Evolutionary conservation across 2,329 filamentous ascomycete genomes (phyloP).

Genomic region (Aureobasidium subglaciale): DNA sequence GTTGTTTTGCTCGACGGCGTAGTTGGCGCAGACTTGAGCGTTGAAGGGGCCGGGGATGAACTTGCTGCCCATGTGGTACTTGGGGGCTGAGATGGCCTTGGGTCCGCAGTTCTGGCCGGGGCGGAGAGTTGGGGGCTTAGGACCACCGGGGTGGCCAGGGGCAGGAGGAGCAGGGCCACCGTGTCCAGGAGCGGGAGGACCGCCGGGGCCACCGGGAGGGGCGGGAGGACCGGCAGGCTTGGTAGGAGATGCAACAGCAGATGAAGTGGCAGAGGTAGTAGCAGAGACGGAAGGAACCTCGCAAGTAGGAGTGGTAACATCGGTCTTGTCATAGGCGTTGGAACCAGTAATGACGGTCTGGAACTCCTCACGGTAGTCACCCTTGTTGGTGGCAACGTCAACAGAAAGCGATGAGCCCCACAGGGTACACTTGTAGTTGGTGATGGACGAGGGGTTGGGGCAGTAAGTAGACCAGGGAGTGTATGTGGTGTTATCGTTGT

Average conservation of each 20-base stretch:
- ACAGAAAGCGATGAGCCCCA: constrained; percentile 30
- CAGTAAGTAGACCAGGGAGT: constrained; percentile 26
- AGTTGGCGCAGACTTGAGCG: constrained; percentile 21
- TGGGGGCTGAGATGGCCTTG: constrained; percentile 17
- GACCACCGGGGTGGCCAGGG: not conserved
- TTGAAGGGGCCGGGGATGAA: constrained; percentile 24
- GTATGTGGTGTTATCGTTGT: constrained; percentile 21
- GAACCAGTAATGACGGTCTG: constrained; percentile 25
- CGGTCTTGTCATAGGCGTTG: constrained; percentile 26
- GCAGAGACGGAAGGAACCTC: not conserved
- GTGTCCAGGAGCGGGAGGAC: constrained; percentile 24
- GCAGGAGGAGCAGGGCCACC: constrained; percentile 16
- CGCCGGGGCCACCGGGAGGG: constrained; percentile 15
- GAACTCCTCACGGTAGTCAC: constrained; percentile 24
- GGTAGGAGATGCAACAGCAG: not conserved
- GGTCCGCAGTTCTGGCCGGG: constrained; percentile 22
- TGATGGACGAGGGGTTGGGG: constrained; percentile 31
- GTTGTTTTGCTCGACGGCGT: constrained; percentile 21
- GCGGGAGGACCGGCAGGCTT: not conserved
- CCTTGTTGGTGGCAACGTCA: constrained; percentile 24
- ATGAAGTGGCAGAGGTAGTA: not conserved
- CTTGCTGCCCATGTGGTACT: constrained; percentile 19
- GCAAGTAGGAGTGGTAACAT: constrained; percentile 16
- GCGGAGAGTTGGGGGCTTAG: constrained; percentile 5
- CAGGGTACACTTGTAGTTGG: constrained; percentile 35